These are phyloP conservation scores for Mycena leptocephala DNA, from an alignment of 768 basidiomycete species.

Conservation along the genomic window DNA sequence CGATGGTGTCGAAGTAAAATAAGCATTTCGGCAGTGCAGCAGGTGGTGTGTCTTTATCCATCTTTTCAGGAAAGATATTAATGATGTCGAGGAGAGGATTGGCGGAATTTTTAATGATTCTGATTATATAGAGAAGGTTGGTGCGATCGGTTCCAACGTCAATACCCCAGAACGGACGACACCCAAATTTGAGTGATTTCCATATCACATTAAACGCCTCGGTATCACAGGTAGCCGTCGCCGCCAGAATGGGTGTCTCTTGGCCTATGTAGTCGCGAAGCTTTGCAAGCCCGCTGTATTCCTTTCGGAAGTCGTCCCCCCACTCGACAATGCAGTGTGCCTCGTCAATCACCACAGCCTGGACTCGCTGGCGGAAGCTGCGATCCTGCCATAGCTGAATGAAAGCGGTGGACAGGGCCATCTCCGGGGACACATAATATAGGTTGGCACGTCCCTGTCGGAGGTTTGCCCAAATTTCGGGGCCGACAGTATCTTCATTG, in stretches of 20 bases:
- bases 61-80: conserved; percentile 32
- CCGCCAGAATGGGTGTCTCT: too few relatives aligned
- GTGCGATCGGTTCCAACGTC: too few relatives aligned
- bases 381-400: too few relatives aligned
- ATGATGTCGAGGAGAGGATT: too few relatives aligned
- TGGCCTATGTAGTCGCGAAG: too few relatives aligned
- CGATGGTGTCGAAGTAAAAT: too few relatives aligned
- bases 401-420: conserved; percentile 10
- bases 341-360: neutral
- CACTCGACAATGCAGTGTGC: conserved; percentile 9
- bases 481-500: too few relatives aligned
- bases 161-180: conserved; percentile 38
- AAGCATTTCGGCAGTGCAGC: conserved; percentile 36
- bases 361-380: neutral
- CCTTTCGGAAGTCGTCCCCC: conserved; percentile 7
- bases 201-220: conserved; percentile 14
- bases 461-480: too few relatives aligned
- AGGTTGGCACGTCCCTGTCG: conserved; percentile 11
- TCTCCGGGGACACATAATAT: conserved; percentile 12
- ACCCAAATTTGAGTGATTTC: conserved; percentile 34
- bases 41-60: conserved; percentile 21
- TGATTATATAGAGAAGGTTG: too few relatives aligned
- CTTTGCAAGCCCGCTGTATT: conserved; percentile 8
- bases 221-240: conserved; percentile 13
- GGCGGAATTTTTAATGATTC: too few relatives aligned